These are phyloP conservation scores for Populus hybrid DNA, from an alignment of 441 rosid species.

Conservation along the genomic window DNA sequence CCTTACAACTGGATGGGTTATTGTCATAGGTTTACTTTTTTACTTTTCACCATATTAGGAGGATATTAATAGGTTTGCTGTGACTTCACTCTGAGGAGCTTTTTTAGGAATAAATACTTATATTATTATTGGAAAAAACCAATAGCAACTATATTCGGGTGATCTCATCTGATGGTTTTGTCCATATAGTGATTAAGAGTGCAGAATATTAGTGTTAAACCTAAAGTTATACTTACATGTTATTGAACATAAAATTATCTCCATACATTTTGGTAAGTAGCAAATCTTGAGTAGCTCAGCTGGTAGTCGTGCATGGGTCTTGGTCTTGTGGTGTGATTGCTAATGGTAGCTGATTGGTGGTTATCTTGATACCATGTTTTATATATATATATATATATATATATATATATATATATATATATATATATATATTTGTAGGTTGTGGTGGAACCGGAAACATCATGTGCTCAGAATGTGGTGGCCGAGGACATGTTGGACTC, in stretches of 20 bases:
- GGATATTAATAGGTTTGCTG: not conserved
- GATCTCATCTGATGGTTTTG: not conserved
- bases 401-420: no score
- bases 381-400: not conserved
- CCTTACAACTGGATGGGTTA: not conserved
- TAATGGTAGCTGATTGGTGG: not conserved
- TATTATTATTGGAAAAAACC: not conserved
- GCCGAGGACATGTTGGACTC: slow-evolving; percentile 66
- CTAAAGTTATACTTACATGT: not conserved
- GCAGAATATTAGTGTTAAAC: not conserved
- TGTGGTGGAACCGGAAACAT: slow-evolving; percentile 92
- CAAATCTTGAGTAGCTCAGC: not conserved
- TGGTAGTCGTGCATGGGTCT: not conserved
- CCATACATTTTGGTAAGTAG: not conserved
- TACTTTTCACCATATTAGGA: not conserved
- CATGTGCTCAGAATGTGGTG: slow-evolving; percentile 85
- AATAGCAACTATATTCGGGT: not conserved
- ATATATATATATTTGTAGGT: slow-evolving; percentile 34
- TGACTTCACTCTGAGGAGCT: not conserved
- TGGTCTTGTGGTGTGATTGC: not conserved
- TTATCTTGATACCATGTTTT: slow-evolving; percentile 5
- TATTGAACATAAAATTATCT: not conserved
- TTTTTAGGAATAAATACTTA: not conserved
- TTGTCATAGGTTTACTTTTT: not conserved
- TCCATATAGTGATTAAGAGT: not conserved